These are phyloP conservation scores for Cystobasidium tubakii DNA, from an alignment of 768 basidiomycete genomes.

Conservation along the genomic window DNA sequence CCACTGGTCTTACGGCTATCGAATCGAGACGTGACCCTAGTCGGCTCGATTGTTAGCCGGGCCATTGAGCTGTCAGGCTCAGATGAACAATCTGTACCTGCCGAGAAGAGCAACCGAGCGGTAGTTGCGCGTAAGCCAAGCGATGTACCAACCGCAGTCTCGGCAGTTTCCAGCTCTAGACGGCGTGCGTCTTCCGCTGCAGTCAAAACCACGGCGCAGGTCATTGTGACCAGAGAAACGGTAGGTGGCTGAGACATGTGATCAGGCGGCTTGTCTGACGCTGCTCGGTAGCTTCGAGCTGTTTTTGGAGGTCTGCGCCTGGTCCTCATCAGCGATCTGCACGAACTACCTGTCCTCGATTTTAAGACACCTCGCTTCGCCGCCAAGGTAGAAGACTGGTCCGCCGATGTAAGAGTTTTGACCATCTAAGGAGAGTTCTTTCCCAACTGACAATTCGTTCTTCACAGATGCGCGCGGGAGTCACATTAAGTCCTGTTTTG, in stretches of 20 bases:
- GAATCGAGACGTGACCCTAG: constrained; percentile 84
- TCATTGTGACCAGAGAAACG: constrained; percentile 71
- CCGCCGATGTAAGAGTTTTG: constrained; percentile 73
- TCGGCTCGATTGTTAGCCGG: constrained; percentile 75
- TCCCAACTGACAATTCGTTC: too few relatives aligned
- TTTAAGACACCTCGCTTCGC: constrained; percentile 78
- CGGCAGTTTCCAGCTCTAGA: not conserved
- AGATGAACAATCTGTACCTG: not conserved
- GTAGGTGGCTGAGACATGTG: constrained; percentile 8
- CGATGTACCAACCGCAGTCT: not conserved
- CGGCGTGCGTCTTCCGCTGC: not conserved
- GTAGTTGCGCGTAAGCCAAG: not conserved
- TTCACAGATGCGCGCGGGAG: constrained; percentile 70
- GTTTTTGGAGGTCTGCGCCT: constrained; percentile 86
- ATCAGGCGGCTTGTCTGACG: not conserved
- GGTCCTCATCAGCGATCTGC: constrained; percentile 85
- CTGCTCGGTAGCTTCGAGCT: constrained; percentile 62
- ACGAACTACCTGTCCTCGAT: constrained; percentile 91
- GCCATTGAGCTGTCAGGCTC: constrained; percentile 67
- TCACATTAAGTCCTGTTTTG: constrained; percentile 71
- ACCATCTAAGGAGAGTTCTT: too few relatives aligned
- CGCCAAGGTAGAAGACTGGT: constrained; percentile 84
- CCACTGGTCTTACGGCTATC: constrained; percentile 91
- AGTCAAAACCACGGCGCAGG: constrained; percentile 47
- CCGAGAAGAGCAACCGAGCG: not conserved